Percentiles rank a stretch among this genome's conserved stretches.
These are phyloP conservation scores for Diaporthe ampelina DNA, from an alignment of 2,329 filamentous ascomycete genomes.

Conservation along the genomic window DNA sequence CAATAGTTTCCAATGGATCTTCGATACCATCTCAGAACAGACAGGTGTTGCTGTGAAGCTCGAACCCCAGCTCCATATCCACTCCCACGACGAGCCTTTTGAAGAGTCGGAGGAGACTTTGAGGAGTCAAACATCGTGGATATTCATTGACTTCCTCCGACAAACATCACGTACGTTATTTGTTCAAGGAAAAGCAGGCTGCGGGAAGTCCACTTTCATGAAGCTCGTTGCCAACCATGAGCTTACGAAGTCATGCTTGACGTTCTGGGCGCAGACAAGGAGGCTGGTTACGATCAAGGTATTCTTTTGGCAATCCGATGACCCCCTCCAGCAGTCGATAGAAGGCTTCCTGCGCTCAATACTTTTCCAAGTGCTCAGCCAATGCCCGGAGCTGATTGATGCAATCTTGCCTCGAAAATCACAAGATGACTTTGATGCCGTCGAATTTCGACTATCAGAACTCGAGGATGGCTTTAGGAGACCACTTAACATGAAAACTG, in stretches of 20 bases:
- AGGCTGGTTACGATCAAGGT: slow-evolving; percentile 35
- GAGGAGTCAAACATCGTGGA: neutral
- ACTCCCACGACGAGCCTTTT: neutral
- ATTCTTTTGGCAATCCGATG: slow-evolving; percentile 42
- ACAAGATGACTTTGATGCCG: neutral
- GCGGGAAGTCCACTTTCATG: slow-evolving; percentile 39
- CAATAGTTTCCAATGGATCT: slow-evolving; percentile 46
- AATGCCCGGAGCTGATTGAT: slow-evolving; percentile 41
- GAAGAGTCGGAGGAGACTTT: slow-evolving; percentile 7
- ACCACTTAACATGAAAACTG: neutral
- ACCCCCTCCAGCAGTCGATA: slow-evolving; percentile 40
- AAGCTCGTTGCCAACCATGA: slow-evolving; percentile 19
- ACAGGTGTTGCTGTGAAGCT: neutral
- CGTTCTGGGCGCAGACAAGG: slow-evolving; percentile 16
- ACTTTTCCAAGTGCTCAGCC: slow-evolving; percentile 42
- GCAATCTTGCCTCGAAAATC: slow-evolving; percentile 31
- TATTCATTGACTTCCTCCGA: slow-evolving; percentile 20
- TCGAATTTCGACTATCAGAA: slow-evolving; percentile 2
- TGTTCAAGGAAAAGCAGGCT: slow-evolving; percentile 37
- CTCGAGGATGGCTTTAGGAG: slow-evolving; percentile 2
- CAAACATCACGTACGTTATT: neutral
- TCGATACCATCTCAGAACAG: slow-evolving; percentile 13
- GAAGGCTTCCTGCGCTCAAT: slow-evolving; percentile 44
- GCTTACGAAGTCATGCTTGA: neutral
- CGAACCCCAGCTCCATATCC: neutral